A percentile compares a stretch with the other conserved stretches of the same genome.
phyloP scores from a whole-genome alignment of 2,329 filamentous ascomycete species.

The Xylaria sp. region DNA sequence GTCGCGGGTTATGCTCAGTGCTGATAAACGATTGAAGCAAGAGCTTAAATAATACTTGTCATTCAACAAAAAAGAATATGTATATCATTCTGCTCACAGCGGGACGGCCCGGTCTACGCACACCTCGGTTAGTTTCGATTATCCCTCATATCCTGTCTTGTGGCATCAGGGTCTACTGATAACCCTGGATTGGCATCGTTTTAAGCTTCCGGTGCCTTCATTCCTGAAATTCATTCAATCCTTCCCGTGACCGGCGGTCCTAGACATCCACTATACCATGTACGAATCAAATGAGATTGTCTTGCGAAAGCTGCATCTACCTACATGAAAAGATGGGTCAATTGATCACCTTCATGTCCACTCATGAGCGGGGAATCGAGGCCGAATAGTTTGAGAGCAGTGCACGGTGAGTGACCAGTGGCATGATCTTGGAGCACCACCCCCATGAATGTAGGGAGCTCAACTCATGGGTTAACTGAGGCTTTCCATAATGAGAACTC shows the following conservation, averaged over 20 bases:
- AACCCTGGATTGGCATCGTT: slow-evolving; percentile 5
- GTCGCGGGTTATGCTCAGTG: neutral
- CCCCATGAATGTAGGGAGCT: neutral
- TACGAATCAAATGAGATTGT: slow-evolving; percentile 13
- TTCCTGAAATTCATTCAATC: neutral
- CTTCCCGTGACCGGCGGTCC: neutral
- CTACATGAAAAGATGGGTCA: slow-evolving; percentile 30
- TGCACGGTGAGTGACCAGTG: slow-evolving; percentile 2
- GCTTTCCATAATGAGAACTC: neutral
- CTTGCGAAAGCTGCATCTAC: slow-evolving; percentile 25
- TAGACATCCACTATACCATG: neutral
- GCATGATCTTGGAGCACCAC: neutral
- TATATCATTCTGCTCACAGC: slow-evolving; percentile 30
- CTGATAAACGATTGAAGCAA: neutral
- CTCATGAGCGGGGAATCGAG: slow-evolving; percentile 7
- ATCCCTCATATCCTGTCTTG: neutral
- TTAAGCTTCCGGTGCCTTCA: neutral
- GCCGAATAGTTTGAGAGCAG: neutral
- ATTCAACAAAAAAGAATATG: slow-evolving; percentile 14
- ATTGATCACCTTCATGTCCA: slow-evolving; percentile 2
- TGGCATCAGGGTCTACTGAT: neutral
- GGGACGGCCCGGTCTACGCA: slow-evolving; percentile 31
- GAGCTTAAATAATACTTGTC: neutral
- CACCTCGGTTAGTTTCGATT: slow-evolving; percentile 18
- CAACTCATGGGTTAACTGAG: neutral